These are phyloP conservation scores for Porphyra umbilicalis DNA, from an alignment of 31 red algal genomes.

Conservation along the genomic window DNA sequence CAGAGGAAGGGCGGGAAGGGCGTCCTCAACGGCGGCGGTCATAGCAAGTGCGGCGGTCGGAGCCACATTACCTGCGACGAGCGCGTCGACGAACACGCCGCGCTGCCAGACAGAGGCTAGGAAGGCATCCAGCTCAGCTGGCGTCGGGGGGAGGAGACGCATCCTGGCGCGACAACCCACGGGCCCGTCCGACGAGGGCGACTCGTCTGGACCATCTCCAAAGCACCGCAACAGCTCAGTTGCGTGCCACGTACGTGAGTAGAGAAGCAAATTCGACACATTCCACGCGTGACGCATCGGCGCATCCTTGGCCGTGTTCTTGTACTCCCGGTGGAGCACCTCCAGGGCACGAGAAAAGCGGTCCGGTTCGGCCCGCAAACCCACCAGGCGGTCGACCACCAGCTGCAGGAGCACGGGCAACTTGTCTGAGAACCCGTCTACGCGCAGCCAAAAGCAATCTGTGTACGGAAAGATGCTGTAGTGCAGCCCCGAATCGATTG, in stretches of 20 bases:
- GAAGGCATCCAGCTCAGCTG: conserved; percentile 31
- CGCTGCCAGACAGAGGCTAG: conserved; percentile 24
- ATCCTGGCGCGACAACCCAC: too few species aligned
- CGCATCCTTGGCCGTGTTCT: conserved; percentile 31
- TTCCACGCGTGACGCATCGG: conserved; percentile 58
- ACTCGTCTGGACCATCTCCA: background rate
- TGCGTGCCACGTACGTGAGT: conserved; percentile 65
- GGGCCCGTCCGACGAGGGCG: too few species aligned
- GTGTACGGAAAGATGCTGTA: conserved; percentile 22
- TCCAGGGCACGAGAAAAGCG: conserved; percentile 57
- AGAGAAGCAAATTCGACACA: conserved; percentile 13
- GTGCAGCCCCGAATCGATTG: conserved; percentile 47
- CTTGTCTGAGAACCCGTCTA: conserved; percentile 67
- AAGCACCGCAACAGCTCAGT: conserved; percentile 22
- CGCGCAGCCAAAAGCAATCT: conserved; percentile 35
- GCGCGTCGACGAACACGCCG: conserved; percentile 40
- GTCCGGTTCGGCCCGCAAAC: conserved; percentile 22
- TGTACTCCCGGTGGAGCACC: conserved; percentile 31
- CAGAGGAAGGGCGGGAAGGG: conserved; percentile 23
- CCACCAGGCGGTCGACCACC: conserved; percentile 44
- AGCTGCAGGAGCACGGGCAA: conserved; percentile 46
- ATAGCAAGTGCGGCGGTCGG: conserved; percentile 28
- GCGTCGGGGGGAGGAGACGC: conserved; percentile 7
- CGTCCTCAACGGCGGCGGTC: conserved; percentile 22
- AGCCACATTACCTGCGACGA: conserved; percentile 66